Evolutionary conservation across 108 stramenopile species (phyloP).

Genomic region (Mediolabrus comicus): DNA sequence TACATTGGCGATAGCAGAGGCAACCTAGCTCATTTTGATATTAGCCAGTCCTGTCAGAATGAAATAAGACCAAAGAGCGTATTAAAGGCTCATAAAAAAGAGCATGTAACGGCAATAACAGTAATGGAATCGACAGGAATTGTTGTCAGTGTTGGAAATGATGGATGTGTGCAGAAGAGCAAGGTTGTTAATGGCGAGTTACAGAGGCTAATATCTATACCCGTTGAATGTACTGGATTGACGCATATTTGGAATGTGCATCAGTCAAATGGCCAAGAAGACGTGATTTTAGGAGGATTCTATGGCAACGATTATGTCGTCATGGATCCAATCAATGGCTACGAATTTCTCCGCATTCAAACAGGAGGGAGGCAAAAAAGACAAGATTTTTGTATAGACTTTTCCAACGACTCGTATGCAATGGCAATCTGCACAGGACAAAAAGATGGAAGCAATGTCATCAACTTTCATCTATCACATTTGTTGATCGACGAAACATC

Average conservation of each 20-base stretch:
- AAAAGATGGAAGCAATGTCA: conserved; percentile 42
- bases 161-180: conserved; percentile 63
- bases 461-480: conserved; percentile 28
- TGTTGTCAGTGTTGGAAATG: conserved; percentile 71
- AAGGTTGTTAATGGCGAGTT: conserved; percentile 19
- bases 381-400: conserved; percentile 23
- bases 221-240: conserved; percentile 35
- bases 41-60: conserved; percentile 11
- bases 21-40: conserved; percentile 52
- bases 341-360: conserved; percentile 55
- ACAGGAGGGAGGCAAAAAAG: conserved; percentile 72
- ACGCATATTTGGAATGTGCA: conserved; percentile 44
- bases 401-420: not conserved
- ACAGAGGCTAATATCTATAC: conserved; percentile 21
- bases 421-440: conserved; percentile 42
- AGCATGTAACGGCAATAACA: conserved; percentile 64
- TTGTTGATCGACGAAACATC: not conserved
- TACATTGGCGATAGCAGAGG: conserved; percentile 72
- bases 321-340: conserved; percentile 52
- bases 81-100: conserved; percentile 59
- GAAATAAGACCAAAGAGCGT: conserved; percentile 14
- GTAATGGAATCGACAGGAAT: conserved; percentile 21
- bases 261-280: conserved; percentile 9
- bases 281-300: conserved; percentile 60
- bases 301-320: conserved; percentile 66